Evolutionary conservation across 164 flowering plant genomes (phyloP).

Genomic region (Santalum album): DNA sequence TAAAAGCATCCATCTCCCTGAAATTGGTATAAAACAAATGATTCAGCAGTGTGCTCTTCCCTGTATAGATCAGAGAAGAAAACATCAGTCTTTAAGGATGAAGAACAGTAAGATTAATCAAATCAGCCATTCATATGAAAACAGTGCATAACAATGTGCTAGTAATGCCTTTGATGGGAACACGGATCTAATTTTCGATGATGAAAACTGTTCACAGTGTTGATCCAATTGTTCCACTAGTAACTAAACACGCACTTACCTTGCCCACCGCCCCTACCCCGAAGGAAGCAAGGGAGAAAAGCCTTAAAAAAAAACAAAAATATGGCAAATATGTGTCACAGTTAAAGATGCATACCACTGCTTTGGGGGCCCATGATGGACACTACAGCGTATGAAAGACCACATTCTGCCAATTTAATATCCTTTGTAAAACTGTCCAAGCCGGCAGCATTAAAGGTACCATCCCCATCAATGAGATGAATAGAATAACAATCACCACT

Average conservation of each 20-base stretch:
- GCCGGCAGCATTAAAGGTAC: slow-evolving; percentile 60
- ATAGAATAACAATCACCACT: slow-evolving; percentile 51
- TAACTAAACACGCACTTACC: too few species aligned
- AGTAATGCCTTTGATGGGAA: too few species aligned
- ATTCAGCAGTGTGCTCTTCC: slow-evolving; percentile 89
- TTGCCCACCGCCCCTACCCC: too few species aligned
- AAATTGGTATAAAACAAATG: slow-evolving; percentile 79
- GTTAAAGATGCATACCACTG: slow-evolving; percentile 78
- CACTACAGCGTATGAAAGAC: slow-evolving; percentile 94
- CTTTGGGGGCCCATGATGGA: slow-evolving; percentile 99
- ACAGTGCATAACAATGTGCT: too few species aligned
- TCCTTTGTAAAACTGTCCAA: slow-evolving; percentile 63
- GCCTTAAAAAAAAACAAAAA: not conserved
- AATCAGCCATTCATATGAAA: too few species aligned
- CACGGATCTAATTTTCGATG: too few species aligned
- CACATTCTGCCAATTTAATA: slow-evolving; percentile 72
- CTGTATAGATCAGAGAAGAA: slow-evolving; percentile 27
- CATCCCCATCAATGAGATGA: slow-evolving; percentile 94
- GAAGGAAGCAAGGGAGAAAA: too few species aligned
- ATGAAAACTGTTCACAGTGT: not conserved
- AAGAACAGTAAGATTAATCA: not conserved
- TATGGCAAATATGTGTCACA: too few species aligned
- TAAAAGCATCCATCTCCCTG: slow-evolving; percentile 94
- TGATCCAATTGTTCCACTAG: too few species aligned
- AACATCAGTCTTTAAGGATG: too few species aligned